Conservation (phyloP, 176 grass and related monocot genomes). For the Musa schizocarpa region DNA sequence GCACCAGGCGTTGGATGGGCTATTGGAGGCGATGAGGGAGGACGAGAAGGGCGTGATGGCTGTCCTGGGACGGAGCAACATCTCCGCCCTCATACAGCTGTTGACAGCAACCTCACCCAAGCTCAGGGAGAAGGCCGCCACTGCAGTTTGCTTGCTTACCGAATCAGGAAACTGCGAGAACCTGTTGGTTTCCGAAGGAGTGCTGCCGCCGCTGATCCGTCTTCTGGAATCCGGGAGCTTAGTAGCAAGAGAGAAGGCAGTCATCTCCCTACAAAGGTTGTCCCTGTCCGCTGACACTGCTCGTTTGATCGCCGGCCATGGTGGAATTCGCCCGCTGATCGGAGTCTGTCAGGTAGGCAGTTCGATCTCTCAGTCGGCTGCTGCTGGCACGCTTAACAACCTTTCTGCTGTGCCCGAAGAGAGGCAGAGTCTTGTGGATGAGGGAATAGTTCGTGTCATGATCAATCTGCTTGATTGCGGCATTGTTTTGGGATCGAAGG, state of each 20-base stretch:
- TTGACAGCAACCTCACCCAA: slow-evolving; percentile 72
- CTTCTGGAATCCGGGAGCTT: slow-evolving; percentile 65
- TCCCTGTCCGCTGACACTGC: slow-evolving; percentile 68
- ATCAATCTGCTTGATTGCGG: slow-evolving; percentile 65
- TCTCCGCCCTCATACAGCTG: slow-evolving; percentile 76
- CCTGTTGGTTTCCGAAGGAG: slow-evolving; percentile 67
- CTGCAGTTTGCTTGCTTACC: slow-evolving; percentile 50
- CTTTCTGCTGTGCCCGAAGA: slow-evolving; percentile 69
- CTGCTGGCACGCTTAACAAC: slow-evolving; percentile 71
- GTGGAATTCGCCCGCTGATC: slow-evolving; percentile 66
- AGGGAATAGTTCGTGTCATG: slow-evolving; percentile 78
- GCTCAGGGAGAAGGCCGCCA: slow-evolving; percentile 76
- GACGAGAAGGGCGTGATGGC: slow-evolving; percentile 80
- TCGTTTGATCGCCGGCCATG: slow-evolving; percentile 66
- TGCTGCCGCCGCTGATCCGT: slow-evolving; percentile 68
- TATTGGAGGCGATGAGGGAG: slow-evolving; percentile 61
- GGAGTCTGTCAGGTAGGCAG: slow-evolving; percentile 78
- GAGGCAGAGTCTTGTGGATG: slow-evolving; percentile 67
- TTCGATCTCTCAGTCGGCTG: slow-evolving; percentile 63
- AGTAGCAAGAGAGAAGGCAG: slow-evolving; percentile 74
- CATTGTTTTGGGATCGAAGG: slow-evolving; percentile 65
- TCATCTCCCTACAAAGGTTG: slow-evolving; percentile 69
- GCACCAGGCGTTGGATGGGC: slow-evolving; percentile 62
- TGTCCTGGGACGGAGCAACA: slow-evolving; percentile 62
- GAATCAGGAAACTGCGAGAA: slow-evolving; percentile 70